A percentile compares a stretch with the other conserved stretches of the same genome.
Evolutionary conservation across 148 eudicot genomes (phyloP).

Genomic region (Amaranthus palmeri): DNA sequence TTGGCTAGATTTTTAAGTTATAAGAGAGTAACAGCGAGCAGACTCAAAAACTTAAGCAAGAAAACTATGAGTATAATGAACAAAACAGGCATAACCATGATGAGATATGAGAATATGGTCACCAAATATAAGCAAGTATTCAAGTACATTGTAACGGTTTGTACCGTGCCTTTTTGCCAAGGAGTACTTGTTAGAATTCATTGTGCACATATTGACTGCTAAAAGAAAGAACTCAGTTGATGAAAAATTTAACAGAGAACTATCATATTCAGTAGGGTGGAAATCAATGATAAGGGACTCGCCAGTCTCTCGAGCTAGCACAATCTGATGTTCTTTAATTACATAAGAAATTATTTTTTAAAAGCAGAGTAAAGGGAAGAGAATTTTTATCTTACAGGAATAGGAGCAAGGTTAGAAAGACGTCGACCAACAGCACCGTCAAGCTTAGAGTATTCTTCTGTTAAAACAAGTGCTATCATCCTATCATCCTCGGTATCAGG

Average conservation of each 20-base stretch:
- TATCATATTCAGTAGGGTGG: no score
- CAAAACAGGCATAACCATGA: not conserved
- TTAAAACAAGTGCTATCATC: slow-evolving; percentile 77
- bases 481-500: slow-evolving; percentile 65
- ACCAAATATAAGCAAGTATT: not conserved
- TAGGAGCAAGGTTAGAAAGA: slow-evolving; percentile 64
- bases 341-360: no score
- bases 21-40: not conserved
- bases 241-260: no score
- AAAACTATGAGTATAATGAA: not conserved
- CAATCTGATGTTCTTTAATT: no score
- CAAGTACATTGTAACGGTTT: not conserved
- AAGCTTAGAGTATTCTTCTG: slow-evolving; percentile 75
- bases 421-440: slow-evolving; percentile 72
- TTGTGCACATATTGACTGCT: no score
- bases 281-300: no score
- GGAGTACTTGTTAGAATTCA: no score
- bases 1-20: not conserved
- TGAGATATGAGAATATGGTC: not conserved
- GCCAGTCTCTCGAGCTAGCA: no score
- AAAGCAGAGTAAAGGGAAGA: not conserved
- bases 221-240: no score
- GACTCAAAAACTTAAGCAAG: not conserved
- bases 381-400: slow-evolving; percentile 52
- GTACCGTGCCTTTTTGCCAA: not conserved